Evolutionary conservation across 441 rosid species (phyloP).

Genomic region (Mallotus japonicus): DNA sequence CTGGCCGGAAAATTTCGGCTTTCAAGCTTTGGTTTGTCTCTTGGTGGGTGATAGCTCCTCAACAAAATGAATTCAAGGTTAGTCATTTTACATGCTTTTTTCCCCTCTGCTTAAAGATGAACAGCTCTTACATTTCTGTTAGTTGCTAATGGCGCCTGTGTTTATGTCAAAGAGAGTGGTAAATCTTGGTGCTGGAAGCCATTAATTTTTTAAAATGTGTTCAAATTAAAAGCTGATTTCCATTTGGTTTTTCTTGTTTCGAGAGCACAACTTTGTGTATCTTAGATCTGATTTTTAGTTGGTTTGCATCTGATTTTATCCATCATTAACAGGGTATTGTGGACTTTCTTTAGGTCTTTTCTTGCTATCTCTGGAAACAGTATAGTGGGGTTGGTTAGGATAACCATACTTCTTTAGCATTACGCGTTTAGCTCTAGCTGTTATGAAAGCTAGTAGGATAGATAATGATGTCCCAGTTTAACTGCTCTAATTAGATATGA

Average conservation of each 20-base stretch:
- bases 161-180: not conserved
- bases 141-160: not conserved
- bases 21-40: slow-evolving; percentile 9
- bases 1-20: slow-evolving; percentile 12
- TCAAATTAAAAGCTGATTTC: not conserved
- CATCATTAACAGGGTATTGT: not conserved
- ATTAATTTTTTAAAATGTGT: too few relatives aligned
- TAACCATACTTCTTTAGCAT: not conserved
- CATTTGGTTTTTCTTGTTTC: not conserved
- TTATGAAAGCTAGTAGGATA: not conserved
- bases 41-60: slow-evolving; percentile 37
- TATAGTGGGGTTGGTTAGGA: not conserved
- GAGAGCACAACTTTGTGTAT: not conserved
- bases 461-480: not conserved
- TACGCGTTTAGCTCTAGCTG: not conserved
- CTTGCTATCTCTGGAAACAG: not conserved
- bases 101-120: not conserved
- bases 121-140: not conserved
- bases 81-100: slow-evolving; percentile 27
- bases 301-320: not conserved
- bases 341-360: not conserved
- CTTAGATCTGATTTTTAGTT: not conserved
- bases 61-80: slow-evolving; percentile 40
- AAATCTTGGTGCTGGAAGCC: not conserved
- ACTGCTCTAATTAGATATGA: not conserved